A percentile compares a stretch with the other conserved stretches of the same genome.
phyloP scores from a whole-genome alignment of 2,329 filamentous ascomycete genomes.

The Aspergillus piperis region DNA sequence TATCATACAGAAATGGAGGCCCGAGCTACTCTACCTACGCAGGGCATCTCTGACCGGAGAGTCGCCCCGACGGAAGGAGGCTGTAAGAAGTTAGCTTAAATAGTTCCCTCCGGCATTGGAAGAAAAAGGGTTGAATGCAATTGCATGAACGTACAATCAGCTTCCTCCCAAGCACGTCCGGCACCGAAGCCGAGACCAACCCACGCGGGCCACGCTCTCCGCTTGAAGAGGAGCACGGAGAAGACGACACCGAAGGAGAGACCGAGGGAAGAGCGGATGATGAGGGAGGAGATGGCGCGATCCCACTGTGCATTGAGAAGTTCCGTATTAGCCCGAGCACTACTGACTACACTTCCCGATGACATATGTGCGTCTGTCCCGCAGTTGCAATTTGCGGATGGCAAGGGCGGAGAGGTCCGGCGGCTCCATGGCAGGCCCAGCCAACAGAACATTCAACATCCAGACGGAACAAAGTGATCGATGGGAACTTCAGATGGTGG shows the following conservation, averaged over 20 bases:
- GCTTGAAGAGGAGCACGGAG: constrained; percentile 96
- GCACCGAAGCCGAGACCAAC: constrained; percentile 93
- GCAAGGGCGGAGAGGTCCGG: background rate
- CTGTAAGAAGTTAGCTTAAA: constrained; percentile 28
- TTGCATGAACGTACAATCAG: constrained; percentile 68
- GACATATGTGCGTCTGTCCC: constrained; percentile 1
- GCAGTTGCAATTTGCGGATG: background rate
- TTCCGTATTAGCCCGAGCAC: constrained; percentile 20
- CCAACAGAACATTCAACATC: background rate
- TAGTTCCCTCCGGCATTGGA: no score
- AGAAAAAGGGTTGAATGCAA: background rate
- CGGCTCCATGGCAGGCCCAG: background rate
- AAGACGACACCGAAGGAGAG: constrained; percentile 98
- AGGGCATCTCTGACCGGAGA: constrained; percentile 42
- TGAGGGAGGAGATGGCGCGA: constrained; percentile 92
- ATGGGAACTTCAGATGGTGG: background rate
- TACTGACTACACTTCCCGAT: background rate
- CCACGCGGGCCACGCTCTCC: constrained; percentile 96
- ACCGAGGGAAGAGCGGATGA: constrained; percentile 94
- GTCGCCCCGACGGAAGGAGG: constrained; percentile 48
- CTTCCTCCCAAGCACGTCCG: constrained; percentile 96
- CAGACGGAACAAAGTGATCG: background rate
- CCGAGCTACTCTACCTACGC: constrained; percentile 33
- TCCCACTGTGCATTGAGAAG: constrained; percentile 71
- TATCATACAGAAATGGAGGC: constrained; percentile 37